phyloP scores from a whole-genome alignment of 345 rosid genomes.

The Eucalyptus viminalis region DNA sequence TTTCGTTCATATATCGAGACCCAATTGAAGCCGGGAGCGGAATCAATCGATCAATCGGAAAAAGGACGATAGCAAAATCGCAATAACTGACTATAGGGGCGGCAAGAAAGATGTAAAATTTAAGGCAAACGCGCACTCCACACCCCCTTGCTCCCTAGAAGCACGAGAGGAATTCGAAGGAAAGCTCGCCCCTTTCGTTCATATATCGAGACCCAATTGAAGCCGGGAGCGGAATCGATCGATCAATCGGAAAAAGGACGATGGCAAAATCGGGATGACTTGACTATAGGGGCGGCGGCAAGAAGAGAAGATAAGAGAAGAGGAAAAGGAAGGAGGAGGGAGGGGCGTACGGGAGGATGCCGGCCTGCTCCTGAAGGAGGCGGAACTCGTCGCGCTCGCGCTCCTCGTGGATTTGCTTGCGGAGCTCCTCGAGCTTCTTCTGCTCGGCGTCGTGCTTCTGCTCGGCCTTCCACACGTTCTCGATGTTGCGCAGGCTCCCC shows the following conservation, averaged over 20 bases:
- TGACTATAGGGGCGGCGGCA: not conserved
- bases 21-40: not conserved
- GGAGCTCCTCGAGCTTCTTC: conserved; percentile 92
- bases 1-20: not conserved
- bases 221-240: not conserved
- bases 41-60: not conserved
- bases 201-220: not conserved
- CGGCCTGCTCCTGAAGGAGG: conserved; percentile 88
- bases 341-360: conserved; percentile 63
- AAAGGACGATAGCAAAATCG: not conserved
- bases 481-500: conserved; percentile 91
- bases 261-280: not conserved
- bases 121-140: not conserved
- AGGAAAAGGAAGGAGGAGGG: not conserved
- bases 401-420: conserved; percentile 87
- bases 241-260: not conserved
- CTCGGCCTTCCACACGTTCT: conserved; percentile 99
- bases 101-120: not conserved
- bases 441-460: conserved; percentile 94
- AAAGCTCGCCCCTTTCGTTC: not conserved
- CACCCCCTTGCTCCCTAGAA: not conserved
- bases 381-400: conserved; percentile 90
- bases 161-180: not conserved
- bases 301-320: not conserved
- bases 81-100: not conserved